Percentiles rank a stretch among this genome's conserved stretches.
Evolutionary conservation across 306 rosid genomes (phyloP).

Genomic region (Mimosa pudica): DNA sequence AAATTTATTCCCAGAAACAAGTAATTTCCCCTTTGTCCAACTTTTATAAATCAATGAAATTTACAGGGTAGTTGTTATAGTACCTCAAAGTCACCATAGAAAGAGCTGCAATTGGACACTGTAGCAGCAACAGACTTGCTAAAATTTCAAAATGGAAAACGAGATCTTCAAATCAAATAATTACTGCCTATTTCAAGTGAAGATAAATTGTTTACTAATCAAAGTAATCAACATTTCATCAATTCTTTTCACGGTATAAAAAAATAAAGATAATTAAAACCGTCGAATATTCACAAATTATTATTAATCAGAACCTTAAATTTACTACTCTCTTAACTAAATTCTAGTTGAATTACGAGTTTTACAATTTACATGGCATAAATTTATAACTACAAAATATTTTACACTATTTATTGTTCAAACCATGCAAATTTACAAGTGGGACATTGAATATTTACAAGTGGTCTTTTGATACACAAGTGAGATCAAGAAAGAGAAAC

Average conservation of each 20-base stretch:
- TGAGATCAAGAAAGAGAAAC: background rate
- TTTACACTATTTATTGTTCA: background rate
- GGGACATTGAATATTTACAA: background rate
- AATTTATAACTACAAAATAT: background rate
- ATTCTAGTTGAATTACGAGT: background rate
- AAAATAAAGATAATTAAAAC: background rate
- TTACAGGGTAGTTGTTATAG: background rate
- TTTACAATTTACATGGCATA: background rate
- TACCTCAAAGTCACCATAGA: background rate
- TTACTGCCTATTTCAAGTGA: background rate
- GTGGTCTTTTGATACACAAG: background rate
- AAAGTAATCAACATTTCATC: background rate
- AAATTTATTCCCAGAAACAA: background rate
- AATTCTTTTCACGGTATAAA: slow-evolving; percentile 8
- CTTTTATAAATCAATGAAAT: too few relatives aligned
- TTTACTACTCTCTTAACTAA: background rate
- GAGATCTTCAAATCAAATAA: background rate
- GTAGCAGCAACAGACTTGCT: background rate
- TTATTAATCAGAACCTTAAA: background rate
- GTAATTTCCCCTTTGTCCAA: too few relatives aligned
- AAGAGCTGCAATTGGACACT: background rate
- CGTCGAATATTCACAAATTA: background rate
- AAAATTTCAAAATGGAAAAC: background rate
- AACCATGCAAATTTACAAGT: background rate
- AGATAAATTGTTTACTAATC: background rate